Evolutionary conservation across 495 filamentous ascomycete species (phyloP).

Genomic region (Trichocladium uniseriatum): DNA sequence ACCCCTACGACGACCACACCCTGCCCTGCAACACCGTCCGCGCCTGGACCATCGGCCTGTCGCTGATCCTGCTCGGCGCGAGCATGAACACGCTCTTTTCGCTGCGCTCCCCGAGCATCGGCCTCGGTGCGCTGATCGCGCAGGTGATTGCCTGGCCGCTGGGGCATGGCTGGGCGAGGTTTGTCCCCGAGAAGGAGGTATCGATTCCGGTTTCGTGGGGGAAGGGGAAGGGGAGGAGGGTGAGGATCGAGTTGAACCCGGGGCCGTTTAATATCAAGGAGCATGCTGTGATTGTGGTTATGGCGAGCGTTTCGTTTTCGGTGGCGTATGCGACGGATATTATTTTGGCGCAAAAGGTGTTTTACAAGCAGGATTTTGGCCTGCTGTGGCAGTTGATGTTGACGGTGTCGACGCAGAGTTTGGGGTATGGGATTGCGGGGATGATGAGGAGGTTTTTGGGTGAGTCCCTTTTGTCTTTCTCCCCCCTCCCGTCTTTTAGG

Average conservation of each 20-base stretch:
- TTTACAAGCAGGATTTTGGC: constrained; percentile 59
- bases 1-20: constrained; percentile 52
- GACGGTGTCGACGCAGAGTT: constrained; percentile 59
- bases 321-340: constrained; percentile 64
- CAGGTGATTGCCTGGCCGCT: constrained; percentile 65
- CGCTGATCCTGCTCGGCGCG: constrained; percentile 56
- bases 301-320: constrained; percentile 52
- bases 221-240: not conserved
- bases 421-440: constrained; percentile 68
- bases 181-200: constrained; percentile 39
- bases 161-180: constrained; percentile 45
- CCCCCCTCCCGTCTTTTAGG: not conserved
- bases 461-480: constrained; percentile 7
- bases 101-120: constrained; percentile 55
- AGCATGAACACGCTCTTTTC: constrained; percentile 64
- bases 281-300: constrained; percentile 68
- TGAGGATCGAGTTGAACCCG: constrained; percentile 43
- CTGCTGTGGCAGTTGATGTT: constrained; percentile 60
- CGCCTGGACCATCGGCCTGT: constrained; percentile 62
- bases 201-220: not conserved
- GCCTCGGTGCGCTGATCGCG: constrained; percentile 56
- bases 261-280: constrained; percentile 76
- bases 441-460: constrained; percentile 45
- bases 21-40: constrained; percentile 61
- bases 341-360: constrained; percentile 54